These are phyloP conservation scores for Gossypium davidsonii DNA, from an alignment of 441 rosid genomes.

Conservation along the genomic window DNA sequence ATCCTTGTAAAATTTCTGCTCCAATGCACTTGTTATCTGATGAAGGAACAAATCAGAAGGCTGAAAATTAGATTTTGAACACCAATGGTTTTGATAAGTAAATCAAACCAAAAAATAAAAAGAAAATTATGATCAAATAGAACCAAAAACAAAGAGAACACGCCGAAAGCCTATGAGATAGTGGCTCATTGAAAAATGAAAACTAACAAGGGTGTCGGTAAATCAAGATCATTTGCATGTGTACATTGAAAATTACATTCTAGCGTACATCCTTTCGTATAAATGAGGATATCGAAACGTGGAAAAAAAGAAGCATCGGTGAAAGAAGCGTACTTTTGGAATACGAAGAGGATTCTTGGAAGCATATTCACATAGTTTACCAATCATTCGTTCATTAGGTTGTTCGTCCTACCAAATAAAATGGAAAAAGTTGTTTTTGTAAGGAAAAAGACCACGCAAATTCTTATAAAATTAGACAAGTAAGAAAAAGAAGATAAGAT, in stretches of 20 bases:
- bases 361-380: slow-evolving; percentile 83
- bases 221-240: not conserved
- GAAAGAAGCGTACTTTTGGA: slow-evolving; percentile 45
- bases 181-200: not conserved
- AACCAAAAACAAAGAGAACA: not conserved
- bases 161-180: not conserved
- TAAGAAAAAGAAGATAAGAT: not conserved
- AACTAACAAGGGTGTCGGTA: not conserved
- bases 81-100: not conserved
- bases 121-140: not conserved
- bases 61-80: slow-evolving; percentile 8
- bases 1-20: slow-evolving; percentile 64
- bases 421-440: not conserved
- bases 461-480: not conserved
- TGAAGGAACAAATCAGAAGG: slow-evolving; percentile 6
- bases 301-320: not conserved
- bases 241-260: not conserved
- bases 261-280: not conserved
- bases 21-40: slow-evolving; percentile 60
- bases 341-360: slow-evolving; percentile 80
- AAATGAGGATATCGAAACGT: not conserved
- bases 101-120: not conserved
- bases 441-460: not conserved
- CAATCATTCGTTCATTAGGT: slow-evolving; percentile 61
- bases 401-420: slow-evolving; percentile 55